Evolutionary conservation across 306 rosid species (phyloP).

Genomic region (Benincasa hispida): DNA sequence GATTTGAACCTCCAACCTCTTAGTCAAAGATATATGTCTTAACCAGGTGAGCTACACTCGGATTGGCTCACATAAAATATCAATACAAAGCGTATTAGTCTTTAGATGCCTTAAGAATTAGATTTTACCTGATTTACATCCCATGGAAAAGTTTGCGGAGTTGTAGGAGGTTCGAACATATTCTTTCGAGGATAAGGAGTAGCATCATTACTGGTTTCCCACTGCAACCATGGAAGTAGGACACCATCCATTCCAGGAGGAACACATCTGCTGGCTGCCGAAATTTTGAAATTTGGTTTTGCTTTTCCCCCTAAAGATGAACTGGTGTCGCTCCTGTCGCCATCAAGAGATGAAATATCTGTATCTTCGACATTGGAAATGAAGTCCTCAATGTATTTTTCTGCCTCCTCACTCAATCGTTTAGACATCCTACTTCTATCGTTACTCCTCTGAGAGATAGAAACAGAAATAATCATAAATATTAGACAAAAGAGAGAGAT

Average conservation of each 20-base stretch:
- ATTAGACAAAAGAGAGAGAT: neutral
- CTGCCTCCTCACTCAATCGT: slow-evolving; percentile 82
- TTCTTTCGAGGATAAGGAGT: slow-evolving; percentile 32
- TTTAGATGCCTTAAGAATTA: neutral
- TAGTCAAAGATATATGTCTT: too few relatives aligned
- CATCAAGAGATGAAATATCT: slow-evolving; percentile 86
- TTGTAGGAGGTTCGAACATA: slow-evolving; percentile 21
- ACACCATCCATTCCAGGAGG: slow-evolving; percentile 71
- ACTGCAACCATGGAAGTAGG: slow-evolving; percentile 79
- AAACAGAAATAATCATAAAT: slow-evolving; percentile 3
- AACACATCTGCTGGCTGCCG: slow-evolving; percentile 32
- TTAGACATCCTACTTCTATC: slow-evolving; percentile 63
- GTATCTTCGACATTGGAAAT: slow-evolving; percentile 93
- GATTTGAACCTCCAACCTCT: too few relatives aligned
- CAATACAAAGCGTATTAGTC: neutral
- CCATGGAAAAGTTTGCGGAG: slow-evolving; percentile 31
- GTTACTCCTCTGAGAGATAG: slow-evolving; percentile 53
- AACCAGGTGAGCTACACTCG: too few relatives aligned
- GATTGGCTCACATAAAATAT: neutral
- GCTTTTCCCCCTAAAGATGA: slow-evolving; percentile 68
- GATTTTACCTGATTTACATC: slow-evolving; percentile 33
- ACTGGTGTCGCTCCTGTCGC: slow-evolving; percentile 92
- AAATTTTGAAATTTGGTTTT: slow-evolving; percentile 37
- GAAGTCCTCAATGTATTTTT: slow-evolving; percentile 83
- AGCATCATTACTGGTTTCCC: slow-evolving; percentile 71